Conservation (phyloP, 176 grass and related monocot genomes). For the Triticum aestivum region DNA sequence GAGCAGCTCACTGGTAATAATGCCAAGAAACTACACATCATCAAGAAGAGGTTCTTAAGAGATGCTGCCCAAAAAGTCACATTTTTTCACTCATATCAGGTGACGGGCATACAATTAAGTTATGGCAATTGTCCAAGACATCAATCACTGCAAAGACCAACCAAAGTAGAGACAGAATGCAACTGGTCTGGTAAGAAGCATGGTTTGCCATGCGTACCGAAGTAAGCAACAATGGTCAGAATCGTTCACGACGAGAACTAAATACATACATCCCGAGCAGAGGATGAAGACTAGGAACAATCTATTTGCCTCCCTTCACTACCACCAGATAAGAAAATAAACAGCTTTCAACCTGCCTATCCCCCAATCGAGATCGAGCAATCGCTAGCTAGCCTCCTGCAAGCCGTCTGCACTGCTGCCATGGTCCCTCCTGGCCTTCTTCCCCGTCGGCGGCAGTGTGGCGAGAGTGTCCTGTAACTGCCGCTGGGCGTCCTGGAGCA, state of each 20-base stretch:
- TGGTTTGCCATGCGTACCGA: background rate
- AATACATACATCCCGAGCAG: slow-evolving; percentile 26
- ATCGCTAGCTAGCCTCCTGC: background rate
- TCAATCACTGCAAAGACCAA: background rate
- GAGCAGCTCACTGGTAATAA: background rate
- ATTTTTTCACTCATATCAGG: background rate
- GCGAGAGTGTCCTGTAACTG: slow-evolving; percentile 50
- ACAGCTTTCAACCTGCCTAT: background rate
- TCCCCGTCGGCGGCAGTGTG: slow-evolving; percentile 23
- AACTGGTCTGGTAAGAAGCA: background rate
- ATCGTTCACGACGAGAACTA: background rate
- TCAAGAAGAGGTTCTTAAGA: background rate
- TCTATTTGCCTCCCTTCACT: background rate
- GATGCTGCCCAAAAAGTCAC: background rate
- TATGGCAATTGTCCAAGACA: background rate
- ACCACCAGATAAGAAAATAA: slow-evolving; percentile 14
- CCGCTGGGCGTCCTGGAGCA: slow-evolving; percentile 65
- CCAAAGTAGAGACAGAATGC: background rate
- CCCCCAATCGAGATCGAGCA: too few species aligned
- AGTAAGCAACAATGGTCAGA: background rate
- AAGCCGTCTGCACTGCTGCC: slow-evolving; percentile 33
- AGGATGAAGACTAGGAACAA: background rate
- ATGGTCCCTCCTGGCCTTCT: slow-evolving; percentile 71
- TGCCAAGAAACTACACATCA: background rate
- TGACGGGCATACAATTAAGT: background rate